These are phyloP conservation scores for Gossypium raimondii DNA, from an alignment of 345 rosid species.

Conservation along the genomic window DNA sequence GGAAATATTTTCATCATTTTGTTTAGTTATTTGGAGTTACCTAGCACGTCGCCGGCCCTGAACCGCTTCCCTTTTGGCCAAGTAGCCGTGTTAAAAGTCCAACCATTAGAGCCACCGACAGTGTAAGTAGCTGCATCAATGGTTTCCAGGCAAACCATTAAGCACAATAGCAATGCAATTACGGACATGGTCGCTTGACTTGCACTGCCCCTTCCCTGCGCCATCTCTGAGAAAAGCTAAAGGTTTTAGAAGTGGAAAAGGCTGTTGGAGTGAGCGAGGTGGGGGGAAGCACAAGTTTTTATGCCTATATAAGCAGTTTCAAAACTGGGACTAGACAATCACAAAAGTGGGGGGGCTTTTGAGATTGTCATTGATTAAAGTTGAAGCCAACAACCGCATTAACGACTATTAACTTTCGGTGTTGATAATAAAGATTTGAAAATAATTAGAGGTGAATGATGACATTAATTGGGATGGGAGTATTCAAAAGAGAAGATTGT, in stretches of 20 bases:
- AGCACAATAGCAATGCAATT: conserved; percentile 12
- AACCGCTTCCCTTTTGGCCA: conserved; percentile 56
- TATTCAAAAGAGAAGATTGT: neutral
- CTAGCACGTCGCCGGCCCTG: conserved; percentile 43
- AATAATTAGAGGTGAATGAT: neutral
- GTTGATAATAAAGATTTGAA: neutral
- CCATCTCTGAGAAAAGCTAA: conserved; percentile 13
- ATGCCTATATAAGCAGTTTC: neutral
- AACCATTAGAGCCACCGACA: conserved; percentile 45
- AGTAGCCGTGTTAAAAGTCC: conserved; percentile 32
- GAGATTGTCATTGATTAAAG: conserved; percentile 4
- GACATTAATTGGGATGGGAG: neutral
- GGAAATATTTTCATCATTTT: neutral
- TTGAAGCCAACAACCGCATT: conserved; percentile 14
- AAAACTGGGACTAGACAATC: neutral
- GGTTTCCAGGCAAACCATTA: conserved; percentile 15
- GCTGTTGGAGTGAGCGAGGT: neutral
- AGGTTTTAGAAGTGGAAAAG: neutral
- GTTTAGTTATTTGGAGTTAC: conserved; percentile 21
- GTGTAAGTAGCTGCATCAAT: conserved; percentile 32
- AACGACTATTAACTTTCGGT: conserved; percentile 4
- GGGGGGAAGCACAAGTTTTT: neutral
- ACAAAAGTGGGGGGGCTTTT: neutral
- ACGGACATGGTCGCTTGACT: neutral
- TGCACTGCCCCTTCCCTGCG: conserved; percentile 54